Percentiles rank a stretch among this genome's conserved stretches.
phyloP scores from a whole-genome alignment of 2,329 filamentous ascomycete species.

The Clonostachys solani region DNA sequence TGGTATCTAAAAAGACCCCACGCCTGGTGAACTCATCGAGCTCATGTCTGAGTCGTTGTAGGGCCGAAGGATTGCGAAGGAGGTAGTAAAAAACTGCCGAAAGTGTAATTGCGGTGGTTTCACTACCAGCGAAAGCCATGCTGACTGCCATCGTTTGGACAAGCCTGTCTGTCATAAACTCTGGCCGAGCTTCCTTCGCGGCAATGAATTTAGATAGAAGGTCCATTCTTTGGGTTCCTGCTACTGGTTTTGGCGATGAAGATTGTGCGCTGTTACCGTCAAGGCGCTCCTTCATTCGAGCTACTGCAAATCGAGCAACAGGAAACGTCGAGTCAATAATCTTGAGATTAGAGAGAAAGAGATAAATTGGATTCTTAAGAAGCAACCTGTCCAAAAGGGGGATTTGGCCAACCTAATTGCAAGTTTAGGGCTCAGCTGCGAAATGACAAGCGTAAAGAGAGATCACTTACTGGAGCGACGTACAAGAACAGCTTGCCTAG shows the following conservation, averaged over 20 bases:
- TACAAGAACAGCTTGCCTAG: slow-evolving; percentile 64
- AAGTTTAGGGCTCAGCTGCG: no score
- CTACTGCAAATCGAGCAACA: slow-evolving; percentile 67
- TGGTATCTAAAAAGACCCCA: slow-evolving; percentile 44
- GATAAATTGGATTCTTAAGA: slow-evolving; percentile 70
- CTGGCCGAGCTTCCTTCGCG: slow-evolving; percentile 61
- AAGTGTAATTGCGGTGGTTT: slow-evolving; percentile 75
- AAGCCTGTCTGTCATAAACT: slow-evolving; percentile 67
- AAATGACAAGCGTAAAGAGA: no score
- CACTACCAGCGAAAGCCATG: slow-evolving; percentile 72
- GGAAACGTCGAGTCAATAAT: slow-evolving; percentile 66
- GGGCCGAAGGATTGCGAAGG: slow-evolving; percentile 55
- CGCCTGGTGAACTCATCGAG: slow-evolving; percentile 52
- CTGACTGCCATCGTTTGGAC: slow-evolving; percentile 62
- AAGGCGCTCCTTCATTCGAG: slow-evolving; percentile 62
- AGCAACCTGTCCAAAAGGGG: slow-evolving; percentile 66
- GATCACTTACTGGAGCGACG: slow-evolving; percentile 56
- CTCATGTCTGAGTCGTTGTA: slow-evolving; percentile 54
- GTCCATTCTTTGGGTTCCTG: slow-evolving; percentile 43
- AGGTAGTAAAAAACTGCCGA: slow-evolving; percentile 71
- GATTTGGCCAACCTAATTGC: slow-evolving; percentile 63
- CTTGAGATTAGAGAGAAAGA: slow-evolving; percentile 63
- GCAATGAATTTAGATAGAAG: slow-evolving; percentile 70
- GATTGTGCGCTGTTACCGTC: slow-evolving; percentile 17
- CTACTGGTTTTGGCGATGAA: slow-evolving; percentile 23